A percentile compares a stretch with the other conserved stretches of the same genome.
phyloP scores from a whole-genome alignment of 148 eudicot species.

The Nepenthes gracilis region DNA sequence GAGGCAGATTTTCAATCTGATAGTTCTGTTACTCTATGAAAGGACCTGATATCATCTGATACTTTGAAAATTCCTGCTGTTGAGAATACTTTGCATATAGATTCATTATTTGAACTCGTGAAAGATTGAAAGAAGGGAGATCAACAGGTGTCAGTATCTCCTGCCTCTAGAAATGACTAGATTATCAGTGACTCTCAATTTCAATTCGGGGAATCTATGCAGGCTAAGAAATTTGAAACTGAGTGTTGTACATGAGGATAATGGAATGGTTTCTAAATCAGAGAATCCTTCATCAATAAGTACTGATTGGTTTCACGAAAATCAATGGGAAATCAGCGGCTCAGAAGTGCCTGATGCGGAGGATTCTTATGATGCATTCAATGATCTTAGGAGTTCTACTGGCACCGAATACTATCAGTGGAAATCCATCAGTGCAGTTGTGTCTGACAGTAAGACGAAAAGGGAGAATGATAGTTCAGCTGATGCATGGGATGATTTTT shows the following conservation, averaged over 20 bases:
- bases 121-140: constrained; percentile 16
- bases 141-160: constrained; percentile 8
- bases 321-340: constrained; percentile 17
- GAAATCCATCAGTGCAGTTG: constrained; percentile 8
- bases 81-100: constrained; percentile 34
- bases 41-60: constrained; percentile 14
- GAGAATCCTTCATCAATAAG: constrained; percentile 15
- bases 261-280: constrained; percentile 5
- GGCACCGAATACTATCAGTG: constrained; percentile 10
- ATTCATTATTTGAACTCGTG: constrained; percentile 26
- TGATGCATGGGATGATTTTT: constrained; percentile 19
- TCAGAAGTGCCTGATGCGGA: constrained; percentile 1
- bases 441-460: constrained; percentile 5
- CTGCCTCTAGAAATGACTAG: constrained; percentile 16
- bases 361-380: constrained; percentile 11
- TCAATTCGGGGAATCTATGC: constrained; percentile 11
- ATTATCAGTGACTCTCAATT: constrained; percentile 16
- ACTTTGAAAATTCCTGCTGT: constrained; percentile 7
- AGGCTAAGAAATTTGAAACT: constrained; percentile 20
- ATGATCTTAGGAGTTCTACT: constrained; percentile 9
- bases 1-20: constrained; percentile 76
- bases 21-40: constrained; percentile 14
- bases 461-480: constrained; percentile 4
- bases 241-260: constrained; percentile 12
- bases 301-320: constrained; percentile 30